These are phyloP conservation scores for Erodium chrysanthum DNA, from an alignment of 441 rosid genomes.

Conservation along the genomic window DNA sequence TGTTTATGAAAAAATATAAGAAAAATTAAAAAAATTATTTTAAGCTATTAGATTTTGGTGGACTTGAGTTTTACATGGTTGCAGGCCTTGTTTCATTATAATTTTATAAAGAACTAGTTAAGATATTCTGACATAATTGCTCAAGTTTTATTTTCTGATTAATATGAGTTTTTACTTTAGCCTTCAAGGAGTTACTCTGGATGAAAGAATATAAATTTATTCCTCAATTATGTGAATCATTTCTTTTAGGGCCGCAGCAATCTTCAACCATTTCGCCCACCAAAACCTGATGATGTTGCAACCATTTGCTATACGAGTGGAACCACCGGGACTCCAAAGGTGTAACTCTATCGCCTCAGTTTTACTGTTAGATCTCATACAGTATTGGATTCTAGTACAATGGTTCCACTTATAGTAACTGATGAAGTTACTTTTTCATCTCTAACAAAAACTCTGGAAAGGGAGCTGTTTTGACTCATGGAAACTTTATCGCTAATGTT, in stretches of 20 bases:
- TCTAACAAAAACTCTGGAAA: constrained; percentile 26
- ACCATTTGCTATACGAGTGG: constrained; percentile 98
- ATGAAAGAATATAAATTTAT: constrained; percentile 14
- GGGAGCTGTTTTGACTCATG: constrained; percentile 93
- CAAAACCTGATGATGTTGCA: constrained; percentile 81
- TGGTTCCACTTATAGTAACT: constrained; percentile 21
- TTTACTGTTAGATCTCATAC: constrained; percentile 13
- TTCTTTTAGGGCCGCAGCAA: constrained; percentile 71
- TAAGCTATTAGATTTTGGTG: neutral
- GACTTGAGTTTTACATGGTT: neutral
- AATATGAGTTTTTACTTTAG: neutral
- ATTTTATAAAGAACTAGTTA: constrained; percentile 5
- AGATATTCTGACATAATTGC: neutral
- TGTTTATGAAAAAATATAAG: no score
- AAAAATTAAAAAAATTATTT: neutral
- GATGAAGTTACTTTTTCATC: constrained; percentile 14
- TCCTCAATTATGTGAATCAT: constrained; percentile 23
- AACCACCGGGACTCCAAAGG: constrained; percentile 99
- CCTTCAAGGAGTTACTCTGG: neutral
- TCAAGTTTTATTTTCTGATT: neutral
- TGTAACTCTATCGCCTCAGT: constrained; percentile 23
- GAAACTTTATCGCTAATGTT: constrained; percentile 76
- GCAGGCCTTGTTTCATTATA: neutral
- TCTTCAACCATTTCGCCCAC: constrained; percentile 71
- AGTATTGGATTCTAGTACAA: constrained; percentile 7